Percentiles rank a stretch among this genome's conserved stretches.
Evolutionary conservation across 306 rosid genomes (phyloP).

Genomic region (Alnus glutinosa): DNA sequence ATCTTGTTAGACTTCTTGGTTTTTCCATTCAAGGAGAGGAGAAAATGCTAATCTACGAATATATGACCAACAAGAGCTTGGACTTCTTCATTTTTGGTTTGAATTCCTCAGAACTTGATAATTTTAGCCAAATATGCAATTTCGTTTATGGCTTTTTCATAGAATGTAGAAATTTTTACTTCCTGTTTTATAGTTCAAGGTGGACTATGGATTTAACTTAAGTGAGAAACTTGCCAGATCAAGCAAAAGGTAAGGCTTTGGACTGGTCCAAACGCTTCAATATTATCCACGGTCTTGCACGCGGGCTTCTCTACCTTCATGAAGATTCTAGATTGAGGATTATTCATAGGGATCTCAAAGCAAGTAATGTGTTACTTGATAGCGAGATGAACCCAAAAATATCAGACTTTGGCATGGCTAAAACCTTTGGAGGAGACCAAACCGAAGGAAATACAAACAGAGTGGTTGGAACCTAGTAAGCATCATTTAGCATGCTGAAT

Average conservation of each 20-base stretch:
- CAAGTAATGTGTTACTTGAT: slow-evolving; percentile 46
- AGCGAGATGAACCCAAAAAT: slow-evolving; percentile 41
- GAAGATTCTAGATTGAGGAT: slow-evolving; percentile 49
- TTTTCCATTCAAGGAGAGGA: slow-evolving; percentile 50
- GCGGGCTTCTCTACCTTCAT: slow-evolving; percentile 66
- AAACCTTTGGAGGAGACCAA: slow-evolving; percentile 38
- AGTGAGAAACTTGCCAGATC: slow-evolving; percentile 25
- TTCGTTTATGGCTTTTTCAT: background rate
- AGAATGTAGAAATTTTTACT: background rate
- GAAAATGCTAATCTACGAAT: slow-evolving; percentile 45
- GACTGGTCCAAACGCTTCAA: slow-evolving; percentile 49
- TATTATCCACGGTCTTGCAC: slow-evolving; percentile 46
- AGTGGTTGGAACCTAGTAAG: slow-evolving; percentile 52
- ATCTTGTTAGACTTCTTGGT: slow-evolving; percentile 51
- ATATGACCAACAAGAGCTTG: slow-evolving; percentile 49
- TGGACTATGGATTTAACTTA: background rate
- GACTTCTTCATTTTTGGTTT: slow-evolving; percentile 48
- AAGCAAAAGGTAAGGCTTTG: slow-evolving; percentile 17
- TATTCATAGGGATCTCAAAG: slow-evolving; percentile 47
- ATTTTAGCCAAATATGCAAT: too few species aligned
- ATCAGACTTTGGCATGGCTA: slow-evolving; percentile 50
- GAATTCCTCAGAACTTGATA: background rate
- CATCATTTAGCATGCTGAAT: background rate
- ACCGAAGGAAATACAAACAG: slow-evolving; percentile 35
- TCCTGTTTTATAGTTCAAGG: background rate